phyloP scores from a whole-genome alignment of 768 basidiomycete genomes.

The Myochromella boudieri region DNA sequence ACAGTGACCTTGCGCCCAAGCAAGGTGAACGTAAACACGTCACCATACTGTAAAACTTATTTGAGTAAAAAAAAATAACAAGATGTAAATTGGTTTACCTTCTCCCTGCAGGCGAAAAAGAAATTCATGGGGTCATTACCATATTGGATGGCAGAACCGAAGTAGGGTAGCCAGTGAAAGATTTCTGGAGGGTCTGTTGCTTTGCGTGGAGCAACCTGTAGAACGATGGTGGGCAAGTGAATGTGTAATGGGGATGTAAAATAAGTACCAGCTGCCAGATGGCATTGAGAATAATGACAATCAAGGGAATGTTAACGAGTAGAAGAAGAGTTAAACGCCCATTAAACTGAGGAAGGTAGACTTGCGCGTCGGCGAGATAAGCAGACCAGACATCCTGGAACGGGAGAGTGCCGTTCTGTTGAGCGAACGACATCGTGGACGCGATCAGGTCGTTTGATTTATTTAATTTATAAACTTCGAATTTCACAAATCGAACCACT shows the following conservation, averaged over 20 bases:
- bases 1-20: slow-evolving; percentile 91
- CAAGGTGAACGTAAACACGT: slow-evolving; percentile 95
- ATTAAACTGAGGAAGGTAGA: slow-evolving; percentile 33
- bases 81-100: slow-evolving; percentile 43
- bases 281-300: slow-evolving; percentile 72
- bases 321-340: slow-evolving; percentile 40
- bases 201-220: slow-evolving; percentile 67
- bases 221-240: neutral
- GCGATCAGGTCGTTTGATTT: neutral
- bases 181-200: slow-evolving; percentile 82
- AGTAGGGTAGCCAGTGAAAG: slow-evolving; percentile 88
- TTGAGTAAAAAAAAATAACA: neutral
- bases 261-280: slow-evolving; percentile 74
- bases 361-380: slow-evolving; percentile 41
- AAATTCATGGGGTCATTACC: slow-evolving; percentile 93
- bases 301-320: slow-evolving; percentile 66
- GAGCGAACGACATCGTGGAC: slow-evolving; percentile 33
- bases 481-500: slow-evolving; percentile 17
- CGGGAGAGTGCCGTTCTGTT: slow-evolving; percentile 37
- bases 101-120: slow-evolving; percentile 74
- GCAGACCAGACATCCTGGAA: slow-evolving; percentile 43
- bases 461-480: slow-evolving; percentile 12
- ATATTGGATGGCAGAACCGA: slow-evolving; percentile 88
- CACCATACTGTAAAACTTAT: slow-evolving; percentile 69
- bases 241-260: slow-evolving; percentile 5